phyloP scores from a whole-genome alignment of 2,329 filamentous ascomycete species.

The Epichloe gansuensis region DNA sequence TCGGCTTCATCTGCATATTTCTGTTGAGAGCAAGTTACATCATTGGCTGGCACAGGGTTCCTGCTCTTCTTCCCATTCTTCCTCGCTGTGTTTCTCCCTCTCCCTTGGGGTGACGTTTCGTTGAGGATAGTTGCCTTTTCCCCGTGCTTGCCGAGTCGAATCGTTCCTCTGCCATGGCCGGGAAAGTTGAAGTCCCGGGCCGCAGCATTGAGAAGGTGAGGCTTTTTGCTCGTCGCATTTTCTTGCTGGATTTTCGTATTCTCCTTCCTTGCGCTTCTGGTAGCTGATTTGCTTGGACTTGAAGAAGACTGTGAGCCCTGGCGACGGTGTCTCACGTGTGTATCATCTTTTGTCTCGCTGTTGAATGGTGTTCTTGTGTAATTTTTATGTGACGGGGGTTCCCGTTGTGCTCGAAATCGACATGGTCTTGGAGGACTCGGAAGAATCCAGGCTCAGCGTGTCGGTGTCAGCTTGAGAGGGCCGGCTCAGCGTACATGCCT shows the following conservation, averaged over 20 bases:
- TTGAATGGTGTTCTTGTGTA: background rate
- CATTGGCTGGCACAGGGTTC: too few relatives aligned
- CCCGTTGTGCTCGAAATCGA: constrained; percentile 1
- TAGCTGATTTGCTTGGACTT: background rate
- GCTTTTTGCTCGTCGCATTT: background rate
- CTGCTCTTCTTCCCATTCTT: background rate
- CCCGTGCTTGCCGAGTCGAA: background rate
- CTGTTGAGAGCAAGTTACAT: background rate
- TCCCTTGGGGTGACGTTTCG: background rate
- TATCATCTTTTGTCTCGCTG: background rate
- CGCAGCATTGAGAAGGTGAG: background rate
- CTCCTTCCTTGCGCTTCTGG: background rate
- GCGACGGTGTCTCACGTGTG: background rate
- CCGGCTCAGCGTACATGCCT: background rate
- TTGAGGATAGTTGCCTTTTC: background rate
- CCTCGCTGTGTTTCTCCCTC: background rate
- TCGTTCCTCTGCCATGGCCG: background rate
- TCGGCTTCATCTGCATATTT: background rate
- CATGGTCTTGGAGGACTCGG: constrained; percentile 1
- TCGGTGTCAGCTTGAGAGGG: background rate
- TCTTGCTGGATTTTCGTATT: background rate
- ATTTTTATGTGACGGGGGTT: background rate
- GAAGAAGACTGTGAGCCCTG: background rate
- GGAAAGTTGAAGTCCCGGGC: background rate
- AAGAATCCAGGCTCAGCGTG: background rate